Percentiles rank a stretch among this genome's conserved stretches.
phyloP scores from a whole-genome alignment of 805 yeast genomes.

The Starmerella scarabaei region DNA sequence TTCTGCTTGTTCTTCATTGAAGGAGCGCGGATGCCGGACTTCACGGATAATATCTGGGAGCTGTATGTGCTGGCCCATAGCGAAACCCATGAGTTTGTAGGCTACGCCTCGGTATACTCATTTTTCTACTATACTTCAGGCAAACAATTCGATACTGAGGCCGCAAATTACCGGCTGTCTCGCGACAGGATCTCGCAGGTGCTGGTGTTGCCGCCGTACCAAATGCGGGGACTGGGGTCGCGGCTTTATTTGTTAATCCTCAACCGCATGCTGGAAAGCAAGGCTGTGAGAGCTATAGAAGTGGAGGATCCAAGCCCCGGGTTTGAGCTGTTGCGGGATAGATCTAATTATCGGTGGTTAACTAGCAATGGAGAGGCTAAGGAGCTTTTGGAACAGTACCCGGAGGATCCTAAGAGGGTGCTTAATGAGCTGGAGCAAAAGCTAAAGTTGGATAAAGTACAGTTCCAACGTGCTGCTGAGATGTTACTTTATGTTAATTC shows the following conservation, averaged over 20 bases:
- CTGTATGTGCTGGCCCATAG: conserved; percentile 42
- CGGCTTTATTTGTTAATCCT: conserved; percentile 46
- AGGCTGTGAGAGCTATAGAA: conserved; percentile 51
- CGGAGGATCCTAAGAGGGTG: conserved; percentile 29
- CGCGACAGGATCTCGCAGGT: conserved; percentile 82
- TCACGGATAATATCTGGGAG: conserved; percentile 67
- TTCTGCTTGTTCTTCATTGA: conserved; percentile 60
- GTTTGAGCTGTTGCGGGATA: conserved; percentile 82
- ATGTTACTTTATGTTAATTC: conserved; percentile 44
- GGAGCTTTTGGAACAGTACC: conserved; percentile 13
- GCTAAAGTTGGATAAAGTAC: conserved; percentile 61
- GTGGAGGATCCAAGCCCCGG: conserved; percentile 91
- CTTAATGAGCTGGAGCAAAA: conserved; percentile 28
- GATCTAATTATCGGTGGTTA: conserved; percentile 54
- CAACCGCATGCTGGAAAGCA: conserved; percentile 43
- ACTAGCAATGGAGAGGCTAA: conserved; percentile 18
- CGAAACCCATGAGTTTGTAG: conserved; percentile 41
- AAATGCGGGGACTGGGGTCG: conserved; percentile 55
- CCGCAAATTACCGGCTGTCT: conserved; percentile 18
- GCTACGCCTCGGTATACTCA: conserved; percentile 71
- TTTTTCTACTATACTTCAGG: conserved; percentile 64
- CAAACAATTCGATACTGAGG: conserved; percentile 30
- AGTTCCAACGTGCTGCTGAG: conserved; percentile 64
- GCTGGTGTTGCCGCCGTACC: conserved; percentile 71
- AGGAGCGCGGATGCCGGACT: conserved; percentile 83